Conservation (phyloP, 805 yeast species). For the Wickerhamomyces rabaulensis region DNA sequence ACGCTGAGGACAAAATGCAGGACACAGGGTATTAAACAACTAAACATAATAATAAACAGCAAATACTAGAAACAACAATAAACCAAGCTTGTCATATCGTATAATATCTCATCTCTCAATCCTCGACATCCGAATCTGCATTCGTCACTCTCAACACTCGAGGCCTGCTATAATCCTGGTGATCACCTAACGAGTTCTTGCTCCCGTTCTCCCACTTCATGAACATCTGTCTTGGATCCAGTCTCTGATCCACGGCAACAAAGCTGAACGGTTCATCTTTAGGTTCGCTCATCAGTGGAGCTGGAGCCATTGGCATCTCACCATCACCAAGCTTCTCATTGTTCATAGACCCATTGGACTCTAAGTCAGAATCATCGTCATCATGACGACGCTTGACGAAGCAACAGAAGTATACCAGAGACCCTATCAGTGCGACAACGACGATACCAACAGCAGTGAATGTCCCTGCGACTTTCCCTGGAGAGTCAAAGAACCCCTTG, state of each 20-base stretch:
- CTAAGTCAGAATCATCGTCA: slow-evolving; percentile 13
- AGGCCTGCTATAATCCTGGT: slow-evolving; percentile 48
- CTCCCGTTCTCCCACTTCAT: slow-evolving; percentile 44
- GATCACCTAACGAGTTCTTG: slow-evolving; percentile 44
- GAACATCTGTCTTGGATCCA: slow-evolving; percentile 52
- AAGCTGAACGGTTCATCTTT: slow-evolving; percentile 20
- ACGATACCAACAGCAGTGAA: slow-evolving; percentile 72
- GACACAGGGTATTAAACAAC: not conserved
- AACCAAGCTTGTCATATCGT: not conserved
- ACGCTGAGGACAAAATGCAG: no score
- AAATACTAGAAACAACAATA: no score
- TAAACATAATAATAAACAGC: no score
- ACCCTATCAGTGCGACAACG: slow-evolving; percentile 37
- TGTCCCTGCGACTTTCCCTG: slow-evolving; percentile 77
- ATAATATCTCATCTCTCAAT: not conserved
- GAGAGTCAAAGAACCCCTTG: slow-evolving; percentile 51
- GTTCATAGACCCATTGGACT: slow-evolving; percentile 8
- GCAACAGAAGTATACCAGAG: slow-evolving; percentile 40
- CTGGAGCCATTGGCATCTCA: not conserved
- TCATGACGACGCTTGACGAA: slow-evolving; percentile 20
- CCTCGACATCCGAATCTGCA: slow-evolving; percentile 2
- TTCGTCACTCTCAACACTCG: slow-evolving; percentile 53
- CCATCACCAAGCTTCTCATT: slow-evolving; percentile 10
- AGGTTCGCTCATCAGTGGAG: not conserved
- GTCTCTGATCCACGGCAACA: slow-evolving; percentile 48